Evolutionary conservation across 805 yeast genomes (phyloP).

Genomic region (Wickerhamiella domercqiae): DNA sequence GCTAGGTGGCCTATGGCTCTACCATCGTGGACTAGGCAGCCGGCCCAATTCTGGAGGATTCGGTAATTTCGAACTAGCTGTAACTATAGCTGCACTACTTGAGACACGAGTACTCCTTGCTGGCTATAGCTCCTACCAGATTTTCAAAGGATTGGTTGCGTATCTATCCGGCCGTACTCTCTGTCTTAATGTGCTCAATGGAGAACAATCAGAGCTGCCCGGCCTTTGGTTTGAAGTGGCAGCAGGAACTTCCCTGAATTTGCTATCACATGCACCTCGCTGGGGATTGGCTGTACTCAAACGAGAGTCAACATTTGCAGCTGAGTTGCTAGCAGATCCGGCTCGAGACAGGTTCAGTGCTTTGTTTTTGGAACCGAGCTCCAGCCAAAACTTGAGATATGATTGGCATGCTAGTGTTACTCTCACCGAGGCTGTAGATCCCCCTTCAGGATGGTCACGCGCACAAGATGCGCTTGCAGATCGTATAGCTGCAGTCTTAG

Average conservation of each 20-base stretch:
- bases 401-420: conserved; percentile 43
- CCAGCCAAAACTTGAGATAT: conserved; percentile 37
- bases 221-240: conserved; percentile 1
- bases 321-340: conserved; percentile 55
- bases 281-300: conserved; percentile 48
- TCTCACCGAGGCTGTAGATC: not conserved
- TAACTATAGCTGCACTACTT: conserved; percentile 63
- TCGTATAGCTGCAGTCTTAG: conserved; percentile 3
- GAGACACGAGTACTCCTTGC: conserved; percentile 60
- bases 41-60: conserved; percentile 59
- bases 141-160: conserved; percentile 76
- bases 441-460: not conserved
- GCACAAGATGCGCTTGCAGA: not conserved
- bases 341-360: conserved; percentile 71
- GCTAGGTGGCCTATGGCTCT: conserved; percentile 78
- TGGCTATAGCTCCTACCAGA: conserved; percentile 86
- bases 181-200: too few species aligned
- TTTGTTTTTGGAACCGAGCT: conserved; percentile 48
- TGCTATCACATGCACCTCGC: conserved; percentile 65
- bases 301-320: conserved; percentile 53
- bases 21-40: conserved; percentile 69
- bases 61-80: conserved; percentile 81
- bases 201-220: not conserved
- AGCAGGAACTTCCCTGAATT: conserved; percentile 34
- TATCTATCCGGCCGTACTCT: conserved; percentile 70